These are phyloP conservation scores for Podosphaera aphanis DNA, from an alignment of 2,329 filamentous ascomycete species.

Conservation along the genomic window DNA sequence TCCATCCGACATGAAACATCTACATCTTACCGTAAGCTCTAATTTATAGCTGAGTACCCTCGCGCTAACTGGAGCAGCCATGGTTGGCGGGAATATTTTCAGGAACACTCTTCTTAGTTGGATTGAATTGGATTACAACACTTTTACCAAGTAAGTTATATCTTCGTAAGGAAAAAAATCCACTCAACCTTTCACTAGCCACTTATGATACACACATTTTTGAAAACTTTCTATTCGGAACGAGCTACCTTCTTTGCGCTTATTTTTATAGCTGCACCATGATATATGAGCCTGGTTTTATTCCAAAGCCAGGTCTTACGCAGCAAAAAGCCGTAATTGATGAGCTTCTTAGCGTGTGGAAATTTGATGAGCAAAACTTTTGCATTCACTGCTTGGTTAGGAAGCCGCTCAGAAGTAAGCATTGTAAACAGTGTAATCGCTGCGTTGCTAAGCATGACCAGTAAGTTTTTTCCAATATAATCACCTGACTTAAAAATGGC, in stretches of 20 bases:
- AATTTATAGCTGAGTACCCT: conserved; percentile 1
- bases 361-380: conserved; percentile 85
- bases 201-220: conserved; percentile 45
- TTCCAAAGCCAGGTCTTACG: conserved; percentile 76
- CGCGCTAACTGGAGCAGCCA: conserved; percentile 28
- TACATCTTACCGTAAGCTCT: conserved; percentile 58
- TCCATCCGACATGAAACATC: conserved; percentile 65
- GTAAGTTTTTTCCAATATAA: conserved; percentile 26
- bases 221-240: conserved; percentile 51
- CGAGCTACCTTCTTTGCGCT: conserved; percentile 38
- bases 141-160: conserved; percentile 42
- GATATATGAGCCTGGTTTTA: conserved; percentile 72
- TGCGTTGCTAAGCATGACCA: conserved; percentile 95
- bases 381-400: conserved; percentile 89
- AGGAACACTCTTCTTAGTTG: conserved; percentile 60
- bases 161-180: not conserved
- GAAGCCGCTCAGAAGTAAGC: conserved; percentile 80
- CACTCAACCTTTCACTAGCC: conserved; percentile 18
- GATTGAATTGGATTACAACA: conserved; percentile 48
- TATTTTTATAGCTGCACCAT: conserved; percentile 83
- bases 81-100: conserved; percentile 90
- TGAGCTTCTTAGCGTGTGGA: conserved; percentile 62
- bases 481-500: not conserved
- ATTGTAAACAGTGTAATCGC: conserved; percentile 73
- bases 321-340: conserved; percentile 79